Conservation (phyloP, 768 basidiomycete species). For the Leccinum obscurum region DNA sequence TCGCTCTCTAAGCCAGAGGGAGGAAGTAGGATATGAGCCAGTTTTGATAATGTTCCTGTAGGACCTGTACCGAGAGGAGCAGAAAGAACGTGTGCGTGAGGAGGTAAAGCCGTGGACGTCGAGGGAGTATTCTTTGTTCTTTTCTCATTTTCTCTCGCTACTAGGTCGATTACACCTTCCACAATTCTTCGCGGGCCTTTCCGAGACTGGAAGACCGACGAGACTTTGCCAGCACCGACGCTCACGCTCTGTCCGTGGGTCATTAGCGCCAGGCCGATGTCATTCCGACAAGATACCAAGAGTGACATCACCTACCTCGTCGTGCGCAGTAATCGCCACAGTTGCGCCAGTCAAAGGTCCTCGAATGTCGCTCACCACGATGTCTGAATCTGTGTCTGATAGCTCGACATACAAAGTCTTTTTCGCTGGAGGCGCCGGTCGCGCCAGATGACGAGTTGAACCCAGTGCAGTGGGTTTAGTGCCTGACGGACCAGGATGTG, state of each 20-base stretch:
- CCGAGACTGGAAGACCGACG: background rate
- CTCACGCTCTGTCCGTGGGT: conserved; percentile 6
- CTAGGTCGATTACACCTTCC: conserved; percentile 9
- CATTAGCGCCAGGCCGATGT: conserved; percentile 1
- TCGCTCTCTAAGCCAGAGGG: conserved; percentile 11
- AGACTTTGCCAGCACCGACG: background rate
- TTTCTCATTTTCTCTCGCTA: conserved; percentile 1
- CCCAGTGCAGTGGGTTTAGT: background rate
- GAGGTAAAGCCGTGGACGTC: background rate
- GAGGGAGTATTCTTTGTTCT: conserved; percentile 5
- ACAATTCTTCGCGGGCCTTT: background rate
- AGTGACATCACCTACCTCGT: conserved; percentile 4
- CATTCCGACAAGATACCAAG: background rate
- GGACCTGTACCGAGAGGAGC: background rate
- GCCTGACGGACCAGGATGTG: background rate
- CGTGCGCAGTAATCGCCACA: background rate
- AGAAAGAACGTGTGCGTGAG: conserved; percentile 2
- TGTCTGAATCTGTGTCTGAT: conserved; percentile 25
- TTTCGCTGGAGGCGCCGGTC: conserved; percentile 6
- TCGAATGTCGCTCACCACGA: conserved; percentile 19
- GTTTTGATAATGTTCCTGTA: conserved; percentile 16
- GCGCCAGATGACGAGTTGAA: background rate
- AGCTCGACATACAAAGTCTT: conserved; percentile 24
- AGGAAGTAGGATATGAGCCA: conserved; percentile 11
- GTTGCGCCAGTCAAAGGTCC: background rate